These are phyloP conservation scores for Aspergillus phoenicis DNA, from an alignment of 2,329 filamentous ascomycete species.

Conservation along the genomic window DNA sequence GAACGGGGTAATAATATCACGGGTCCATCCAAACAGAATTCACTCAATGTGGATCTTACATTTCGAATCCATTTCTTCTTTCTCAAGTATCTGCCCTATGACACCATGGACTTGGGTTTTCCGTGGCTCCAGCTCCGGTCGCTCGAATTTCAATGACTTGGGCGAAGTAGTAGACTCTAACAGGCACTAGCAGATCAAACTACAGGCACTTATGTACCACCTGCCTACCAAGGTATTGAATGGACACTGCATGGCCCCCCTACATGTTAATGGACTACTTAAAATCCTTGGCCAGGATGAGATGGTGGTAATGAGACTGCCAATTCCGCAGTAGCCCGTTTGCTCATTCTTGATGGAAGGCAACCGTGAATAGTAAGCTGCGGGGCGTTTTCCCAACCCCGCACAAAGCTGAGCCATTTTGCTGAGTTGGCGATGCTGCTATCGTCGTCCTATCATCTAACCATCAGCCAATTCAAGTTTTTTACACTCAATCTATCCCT, in stretches of 20 bases:
- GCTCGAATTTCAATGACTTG: slow-evolving; percentile 2
- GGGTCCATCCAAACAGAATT: background rate
- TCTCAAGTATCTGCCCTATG: slow-evolving; percentile 14
- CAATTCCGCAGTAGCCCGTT: background rate
- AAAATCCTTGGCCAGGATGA: background rate
- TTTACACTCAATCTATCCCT: slow-evolving; percentile 18
- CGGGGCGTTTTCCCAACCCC: slow-evolving; percentile 18
- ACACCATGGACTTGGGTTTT: background rate
- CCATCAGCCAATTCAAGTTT: slow-evolving; percentile 10
- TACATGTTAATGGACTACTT: background rate
- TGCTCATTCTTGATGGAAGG: background rate
- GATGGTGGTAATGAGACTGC: background rate
- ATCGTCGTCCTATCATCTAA: slow-evolving; percentile 11
- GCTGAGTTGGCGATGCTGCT: slow-evolving; percentile 19
- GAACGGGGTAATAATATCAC: background rate
- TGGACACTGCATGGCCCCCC: background rate
- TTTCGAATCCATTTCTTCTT: slow-evolving; percentile 10
- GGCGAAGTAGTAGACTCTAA: slow-evolving; percentile 5
- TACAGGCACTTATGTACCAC: background rate
- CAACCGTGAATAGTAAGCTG: slow-evolving; percentile 3
- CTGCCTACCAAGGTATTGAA: slow-evolving; percentile 1
- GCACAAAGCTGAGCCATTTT: slow-evolving; percentile 20
- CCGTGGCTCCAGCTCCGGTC: slow-evolving; percentile 9
- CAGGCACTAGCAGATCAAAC: slow-evolving; percentile 8
- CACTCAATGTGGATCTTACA: background rate